Evolutionary conservation across 202 grass and related monocot genomes (phyloP).

Genomic region (Zizania palustris): DNA sequence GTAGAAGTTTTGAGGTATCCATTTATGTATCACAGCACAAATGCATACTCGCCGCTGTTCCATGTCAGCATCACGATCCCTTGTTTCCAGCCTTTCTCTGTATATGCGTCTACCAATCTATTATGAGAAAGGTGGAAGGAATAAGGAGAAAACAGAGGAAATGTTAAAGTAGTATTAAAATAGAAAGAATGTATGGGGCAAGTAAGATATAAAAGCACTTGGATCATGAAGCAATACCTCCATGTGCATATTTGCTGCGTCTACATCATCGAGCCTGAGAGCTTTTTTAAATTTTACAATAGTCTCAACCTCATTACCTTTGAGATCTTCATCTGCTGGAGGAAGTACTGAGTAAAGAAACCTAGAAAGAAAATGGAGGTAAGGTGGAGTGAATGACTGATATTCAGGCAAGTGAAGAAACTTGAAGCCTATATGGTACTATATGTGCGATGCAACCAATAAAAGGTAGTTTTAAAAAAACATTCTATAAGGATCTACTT

Average conservation of each 20-base stretch:
- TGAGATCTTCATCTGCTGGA: slow-evolving; percentile 76
- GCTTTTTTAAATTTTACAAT: slow-evolving; percentile 88
- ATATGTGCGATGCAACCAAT: neutral
- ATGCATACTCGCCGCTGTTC: slow-evolving; percentile 72
- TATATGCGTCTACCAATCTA: slow-evolving; percentile 93
- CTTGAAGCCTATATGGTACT: slow-evolving; percentile 12
- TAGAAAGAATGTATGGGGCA: slow-evolving; percentile 16
- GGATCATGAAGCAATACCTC: slow-evolving; percentile 62
- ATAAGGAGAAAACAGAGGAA: slow-evolving; percentile 23
- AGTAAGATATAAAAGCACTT: slow-evolving; percentile 28
- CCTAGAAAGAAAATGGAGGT: slow-evolving; percentile 51
- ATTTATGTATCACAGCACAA: slow-evolving; percentile 44
- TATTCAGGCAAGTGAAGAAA: neutral
- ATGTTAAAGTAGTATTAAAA: slow-evolving; percentile 22
- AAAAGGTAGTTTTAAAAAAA: neutral
- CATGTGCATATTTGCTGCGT: slow-evolving; percentile 94
- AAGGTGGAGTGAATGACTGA: slow-evolving; percentile 37
- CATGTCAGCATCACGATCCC: slow-evolving; percentile 79
- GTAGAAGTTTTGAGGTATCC: slow-evolving; percentile 33
- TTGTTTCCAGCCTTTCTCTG: slow-evolving; percentile 86
- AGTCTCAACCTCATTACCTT: slow-evolving; percentile 77
- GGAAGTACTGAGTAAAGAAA: slow-evolving; percentile 90
- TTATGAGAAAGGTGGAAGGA: slow-evolving; percentile 39
- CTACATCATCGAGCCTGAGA: slow-evolving; percentile 94
- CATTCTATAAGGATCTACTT: neutral